Conservation (phyloP, 176 grass and related monocot species). For the Oryza glumipatula region DNA sequence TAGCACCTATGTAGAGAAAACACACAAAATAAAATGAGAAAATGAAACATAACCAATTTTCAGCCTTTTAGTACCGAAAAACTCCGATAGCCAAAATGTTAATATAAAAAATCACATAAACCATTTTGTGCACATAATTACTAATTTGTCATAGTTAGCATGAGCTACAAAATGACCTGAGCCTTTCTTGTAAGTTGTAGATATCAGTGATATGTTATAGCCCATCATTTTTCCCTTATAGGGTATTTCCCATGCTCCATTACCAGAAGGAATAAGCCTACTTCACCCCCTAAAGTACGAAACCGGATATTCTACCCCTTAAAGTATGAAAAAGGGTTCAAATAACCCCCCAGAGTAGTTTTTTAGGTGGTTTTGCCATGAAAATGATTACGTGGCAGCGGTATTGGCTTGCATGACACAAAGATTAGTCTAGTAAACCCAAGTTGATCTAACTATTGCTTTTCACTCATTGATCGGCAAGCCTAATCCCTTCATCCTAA, state of each 20-base stretch:
- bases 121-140: not conserved
- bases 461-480: too few relatives aligned
- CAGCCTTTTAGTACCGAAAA: slow-evolving; percentile 10
- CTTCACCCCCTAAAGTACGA: too few relatives aligned
- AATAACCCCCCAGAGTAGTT: too few relatives aligned
- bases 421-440: too few relatives aligned
- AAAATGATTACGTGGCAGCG: too few relatives aligned
- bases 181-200: slow-evolving; percentile 5
- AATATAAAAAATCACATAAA: slow-evolving; percentile 23
- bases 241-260: not conserved
- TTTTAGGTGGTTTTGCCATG: too few relatives aligned
- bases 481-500: too few relatives aligned
- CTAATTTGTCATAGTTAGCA: not conserved
- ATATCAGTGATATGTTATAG: not conserved
- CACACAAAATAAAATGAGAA: slow-evolving; percentile 6
- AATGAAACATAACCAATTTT: not conserved
- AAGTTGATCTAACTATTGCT: too few relatives aligned
- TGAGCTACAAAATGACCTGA: not conserved
- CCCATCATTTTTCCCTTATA: not conserved
- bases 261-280: not conserved
- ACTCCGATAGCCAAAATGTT: not conserved
- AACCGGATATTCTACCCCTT: too few relatives aligned
- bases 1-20: slow-evolving; percentile 55
- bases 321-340: too few relatives aligned
- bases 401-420: too few relatives aligned